Evolutionary conservation across 2,329 filamentous ascomycete species (phyloP).

Genomic region (Colletotrichum tropicale): DNA sequence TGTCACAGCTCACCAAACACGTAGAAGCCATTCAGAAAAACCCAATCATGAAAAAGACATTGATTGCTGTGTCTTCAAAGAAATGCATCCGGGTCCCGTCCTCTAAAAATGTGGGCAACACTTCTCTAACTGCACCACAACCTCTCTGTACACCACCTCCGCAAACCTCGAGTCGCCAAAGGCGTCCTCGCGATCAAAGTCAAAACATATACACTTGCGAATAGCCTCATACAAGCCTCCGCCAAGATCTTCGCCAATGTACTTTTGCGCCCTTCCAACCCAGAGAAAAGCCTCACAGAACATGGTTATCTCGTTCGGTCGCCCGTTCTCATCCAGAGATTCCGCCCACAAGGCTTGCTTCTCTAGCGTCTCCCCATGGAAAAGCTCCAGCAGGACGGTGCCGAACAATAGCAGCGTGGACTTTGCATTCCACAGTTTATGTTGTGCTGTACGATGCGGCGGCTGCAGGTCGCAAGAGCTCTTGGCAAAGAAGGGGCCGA

Average conservation of each 20-base stretch:
- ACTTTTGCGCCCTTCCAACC: background rate
- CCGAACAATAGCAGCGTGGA: no score
- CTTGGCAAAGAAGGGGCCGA: background rate
- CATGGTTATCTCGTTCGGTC: background rate
- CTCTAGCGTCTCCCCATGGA: slow-evolving; percentile 6
- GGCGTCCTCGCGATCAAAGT: background rate
- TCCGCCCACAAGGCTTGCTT: background rate
- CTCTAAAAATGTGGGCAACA: background rate
- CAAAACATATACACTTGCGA: background rate
- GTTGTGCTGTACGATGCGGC: fast-evolving
- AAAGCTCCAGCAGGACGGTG: no score
- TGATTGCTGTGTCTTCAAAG: no score
- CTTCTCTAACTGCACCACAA: slow-evolving; percentile 24
- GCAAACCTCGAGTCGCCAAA: background rate
- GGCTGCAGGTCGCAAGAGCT: background rate
- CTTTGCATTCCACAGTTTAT: no score
- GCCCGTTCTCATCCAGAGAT: background rate
- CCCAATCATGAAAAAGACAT: background rate
- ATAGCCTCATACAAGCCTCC: background rate
- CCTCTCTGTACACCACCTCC: background rate
- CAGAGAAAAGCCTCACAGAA: background rate
- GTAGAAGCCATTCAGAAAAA: background rate
- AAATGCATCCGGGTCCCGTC: background rate
- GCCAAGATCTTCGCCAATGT: background rate
- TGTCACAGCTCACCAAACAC: background rate